phyloP scores from a whole-genome alignment of 768 basidiomycete genomes.

The Inosperma sp. region DNA sequence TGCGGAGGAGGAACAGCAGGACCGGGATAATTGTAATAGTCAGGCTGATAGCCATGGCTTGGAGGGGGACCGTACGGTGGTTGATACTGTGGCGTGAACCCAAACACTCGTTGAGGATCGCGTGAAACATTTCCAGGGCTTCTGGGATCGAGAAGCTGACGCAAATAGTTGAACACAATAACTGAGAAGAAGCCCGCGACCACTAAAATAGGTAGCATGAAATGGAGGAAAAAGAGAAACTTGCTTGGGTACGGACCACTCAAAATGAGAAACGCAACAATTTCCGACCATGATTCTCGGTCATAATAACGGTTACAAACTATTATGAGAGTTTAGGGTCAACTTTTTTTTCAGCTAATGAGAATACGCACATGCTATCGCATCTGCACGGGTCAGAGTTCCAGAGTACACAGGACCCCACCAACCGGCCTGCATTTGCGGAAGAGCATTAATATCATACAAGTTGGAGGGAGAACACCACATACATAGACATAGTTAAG shows the following conservation, averaged over 20 bases:
- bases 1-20: constrained; percentile 47
- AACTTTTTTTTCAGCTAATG: background rate
- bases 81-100: constrained; percentile 51
- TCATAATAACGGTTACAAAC: constrained; percentile 61
- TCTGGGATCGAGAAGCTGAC: constrained; percentile 68
- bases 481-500: constrained; percentile 35
- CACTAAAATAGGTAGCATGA: constrained; percentile 32
- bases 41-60: constrained; percentile 25
- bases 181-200: constrained; percentile 57
- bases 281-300: constrained; percentile 63
- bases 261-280: constrained; percentile 57
- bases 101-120: constrained; percentile 39
- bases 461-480: background rate
- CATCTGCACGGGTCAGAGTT: constrained; percentile 34
- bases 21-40: constrained; percentile 37
- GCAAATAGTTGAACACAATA: constrained; percentile 66
- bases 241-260: constrained; percentile 40
- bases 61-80: constrained; percentile 49
- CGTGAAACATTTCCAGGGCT: constrained; percentile 50
- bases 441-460: background rate
- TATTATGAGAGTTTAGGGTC: constrained; percentile 26
- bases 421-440: constrained; percentile 48
- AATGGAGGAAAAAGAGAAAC: background rate
- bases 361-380: constrained; percentile 40
- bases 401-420: constrained; percentile 43